These are phyloP conservation scores for Aureobasidium leucospermi DNA, from an alignment of 2,329 filamentous ascomycete species.

Conservation along the genomic window DNA sequence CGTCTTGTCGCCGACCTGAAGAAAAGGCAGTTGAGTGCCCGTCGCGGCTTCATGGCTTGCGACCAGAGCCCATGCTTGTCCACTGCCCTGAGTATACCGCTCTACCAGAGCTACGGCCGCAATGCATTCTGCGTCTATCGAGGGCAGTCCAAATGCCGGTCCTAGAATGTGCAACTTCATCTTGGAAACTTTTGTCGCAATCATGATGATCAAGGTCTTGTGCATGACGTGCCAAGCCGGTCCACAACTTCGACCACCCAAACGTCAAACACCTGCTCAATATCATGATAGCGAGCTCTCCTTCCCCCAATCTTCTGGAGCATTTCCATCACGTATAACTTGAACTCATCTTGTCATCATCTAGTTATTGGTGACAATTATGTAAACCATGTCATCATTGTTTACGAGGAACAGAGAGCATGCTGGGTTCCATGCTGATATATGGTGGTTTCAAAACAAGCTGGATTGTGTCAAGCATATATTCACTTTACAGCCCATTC, in stretches of 20 bases:
- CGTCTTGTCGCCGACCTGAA: conserved; percentile 50
- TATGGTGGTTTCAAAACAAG: too few relatives aligned
- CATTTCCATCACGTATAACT: too few relatives aligned
- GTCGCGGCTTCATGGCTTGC: conserved; percentile 40
- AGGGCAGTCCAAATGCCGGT: conserved; percentile 78
- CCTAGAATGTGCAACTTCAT: conserved; percentile 74
- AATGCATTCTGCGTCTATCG: conserved; percentile 85
- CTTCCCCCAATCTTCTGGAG: too few relatives aligned
- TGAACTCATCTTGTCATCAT: too few relatives aligned
- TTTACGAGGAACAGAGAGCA: too few relatives aligned
- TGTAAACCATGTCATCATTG: too few relatives aligned
- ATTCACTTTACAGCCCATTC: too few relatives aligned
- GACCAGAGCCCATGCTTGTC: conserved; percentile 57
- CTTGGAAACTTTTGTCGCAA: background rate
- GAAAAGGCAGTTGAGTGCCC: conserved; percentile 23
- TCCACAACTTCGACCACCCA: background rate
- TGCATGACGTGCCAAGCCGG: background rate
- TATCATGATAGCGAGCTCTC: too few relatives aligned
- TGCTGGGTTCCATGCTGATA: too few relatives aligned
- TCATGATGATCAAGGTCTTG: background rate
- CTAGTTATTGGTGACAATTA: too few relatives aligned
- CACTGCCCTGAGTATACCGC: conserved; percentile 18
- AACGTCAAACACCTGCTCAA: too few relatives aligned
- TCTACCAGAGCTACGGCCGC: conserved; percentile 73
- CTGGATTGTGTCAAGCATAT: too few relatives aligned